A percentile compares a stretch with the other conserved stretches of the same genome.
These are phyloP conservation scores for Backusella tarrabulga DNA, from an alignment of 192 early-diverging fungal species.

Conservation along the genomic window DNA sequence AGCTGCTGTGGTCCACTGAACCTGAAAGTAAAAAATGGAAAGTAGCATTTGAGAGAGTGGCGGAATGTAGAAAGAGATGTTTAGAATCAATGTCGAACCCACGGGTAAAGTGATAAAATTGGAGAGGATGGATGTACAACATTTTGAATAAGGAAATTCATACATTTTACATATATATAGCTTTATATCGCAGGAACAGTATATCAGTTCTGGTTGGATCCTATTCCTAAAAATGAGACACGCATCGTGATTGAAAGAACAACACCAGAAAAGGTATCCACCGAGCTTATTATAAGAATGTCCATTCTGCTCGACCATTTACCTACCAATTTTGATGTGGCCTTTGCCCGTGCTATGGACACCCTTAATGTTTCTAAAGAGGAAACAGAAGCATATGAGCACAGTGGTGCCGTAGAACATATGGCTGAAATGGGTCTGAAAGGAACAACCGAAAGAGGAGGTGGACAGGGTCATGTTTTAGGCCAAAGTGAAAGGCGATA, in stretches of 20 bases:
- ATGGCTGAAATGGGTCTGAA: conserved; percentile 10
- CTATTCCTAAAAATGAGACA: conserved; percentile 33
- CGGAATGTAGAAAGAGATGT: conserved; percentile 35
- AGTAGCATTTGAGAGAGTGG: conserved; percentile 37
- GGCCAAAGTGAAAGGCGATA: neutral
- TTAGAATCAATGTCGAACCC: conserved; percentile 34
- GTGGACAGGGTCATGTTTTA: conserved; percentile 2
- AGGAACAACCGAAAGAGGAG: conserved; percentile 16
- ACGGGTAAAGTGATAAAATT: conserved; percentile 20
- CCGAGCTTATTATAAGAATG: conserved; percentile 29
- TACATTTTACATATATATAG: conserved; percentile 10
- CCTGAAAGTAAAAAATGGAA: conserved; percentile 38
- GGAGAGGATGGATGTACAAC: neutral
- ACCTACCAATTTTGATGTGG: conserved; percentile 37
- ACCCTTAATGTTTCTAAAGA: neutral
- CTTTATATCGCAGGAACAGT: conserved; percentile 38
- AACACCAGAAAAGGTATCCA: conserved; percentile 26
- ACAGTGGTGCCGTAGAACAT: neutral
- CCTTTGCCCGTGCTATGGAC: conserved; percentile 29
- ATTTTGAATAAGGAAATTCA: neutral
- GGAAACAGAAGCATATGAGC: neutral
- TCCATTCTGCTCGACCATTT: conserved; percentile 35
- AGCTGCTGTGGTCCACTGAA: conserved; percentile 44
- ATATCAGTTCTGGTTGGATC: conserved; percentile 41
- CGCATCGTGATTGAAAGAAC: conserved; percentile 37